Evolutionary conservation across 768 basidiomycete genomes (phyloP).

Genomic region (Galerina marginata): DNA sequence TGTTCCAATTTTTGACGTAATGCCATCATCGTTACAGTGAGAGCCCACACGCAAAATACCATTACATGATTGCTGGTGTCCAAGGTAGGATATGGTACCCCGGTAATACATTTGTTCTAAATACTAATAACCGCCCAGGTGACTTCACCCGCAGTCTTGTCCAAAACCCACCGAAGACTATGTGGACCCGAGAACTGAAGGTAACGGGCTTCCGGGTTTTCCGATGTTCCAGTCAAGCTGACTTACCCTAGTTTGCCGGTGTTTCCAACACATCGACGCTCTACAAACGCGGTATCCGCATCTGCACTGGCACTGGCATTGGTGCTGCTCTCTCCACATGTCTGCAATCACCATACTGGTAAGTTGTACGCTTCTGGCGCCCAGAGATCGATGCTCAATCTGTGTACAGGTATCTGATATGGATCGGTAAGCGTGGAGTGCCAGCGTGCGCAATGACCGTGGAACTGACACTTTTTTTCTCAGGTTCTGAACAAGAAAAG

Average conservation of each 20-base stretch:
- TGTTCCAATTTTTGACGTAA: constrained; percentile 10
- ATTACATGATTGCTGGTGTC: constrained; percentile 83
- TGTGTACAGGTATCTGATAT: constrained; percentile 69
- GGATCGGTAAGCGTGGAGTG: constrained; percentile 58
- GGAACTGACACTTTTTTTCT: constrained; percentile 25
- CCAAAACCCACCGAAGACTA: constrained; percentile 65
- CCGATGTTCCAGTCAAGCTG: neutral
- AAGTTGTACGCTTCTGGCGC: constrained; percentile 26
- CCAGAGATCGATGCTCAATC: constrained; percentile 11
- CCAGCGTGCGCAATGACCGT: constrained; percentile 14
- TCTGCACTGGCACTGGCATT: constrained; percentile 84
- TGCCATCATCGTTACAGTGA: constrained; percentile 48
- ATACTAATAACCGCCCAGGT: constrained; percentile 37
- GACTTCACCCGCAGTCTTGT: constrained; percentile 81
- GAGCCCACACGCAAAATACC: constrained; percentile 73
- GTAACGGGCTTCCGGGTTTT: constrained; percentile 36
- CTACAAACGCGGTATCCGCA: constrained; percentile 81
- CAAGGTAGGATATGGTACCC: constrained; percentile 45
- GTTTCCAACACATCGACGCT: constrained; percentile 81
- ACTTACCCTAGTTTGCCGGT: constrained; percentile 62
- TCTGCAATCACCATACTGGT: constrained; percentile 78
- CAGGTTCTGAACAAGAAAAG: constrained; percentile 80
- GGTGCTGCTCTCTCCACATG: constrained; percentile 81
- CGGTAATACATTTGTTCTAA: neutral
- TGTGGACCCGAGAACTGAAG: constrained; percentile 86